Evolutionary conservation across 1,284 basidiomycete species (phyloP), one percentile per base, ranked within the genome.

Genomic region (Acaromyces ingoldii): DNA sequence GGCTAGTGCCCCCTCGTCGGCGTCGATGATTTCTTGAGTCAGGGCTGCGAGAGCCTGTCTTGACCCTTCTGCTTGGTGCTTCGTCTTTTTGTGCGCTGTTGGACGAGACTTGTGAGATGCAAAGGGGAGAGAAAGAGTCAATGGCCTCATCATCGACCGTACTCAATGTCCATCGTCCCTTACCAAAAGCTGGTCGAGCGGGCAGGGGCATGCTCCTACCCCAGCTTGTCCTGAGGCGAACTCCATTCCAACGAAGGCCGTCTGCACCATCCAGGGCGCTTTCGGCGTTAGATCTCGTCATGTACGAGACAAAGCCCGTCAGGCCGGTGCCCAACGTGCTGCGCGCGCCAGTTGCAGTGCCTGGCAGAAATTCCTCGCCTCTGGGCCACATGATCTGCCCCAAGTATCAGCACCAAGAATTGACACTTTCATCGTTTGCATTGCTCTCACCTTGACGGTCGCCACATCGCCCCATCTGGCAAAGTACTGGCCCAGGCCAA

Each of bases 271-370:
- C 83, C 17, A 93, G 79, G 1, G 91, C 92, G 31, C 77, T 78
- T 72, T 97, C 91, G 2, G 95, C 93, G 68, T 93, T 90, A 55
- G 82, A 82, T 30, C 93, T 82, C 57, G 84, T 87, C 90, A 97
- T 95, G 77, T 86, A 98, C 0, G 91, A 88, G 3, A 98, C 92
- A 67, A 97, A 98, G 0, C 92, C 93, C 57, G 88, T 89, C 33
- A 96, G 79, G 10, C 88, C 88, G 7, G 82, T 72, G 56, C 81
- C 83, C 77, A 86, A 84, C 55, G 79, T 80, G 50, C 84, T 80
- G 46, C 88, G 81, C 15, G 84, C 81, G 3, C 82, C 74, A 22
- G 84, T 85, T 81, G 89, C 87, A 51, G 87, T 84, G 41, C 83
- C 81, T 1, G 86, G 62, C 26, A 43, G 39, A 37, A 36, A 48